A percentile compares a stretch with the other conserved stretches of the same genome.
Evolutionary conservation across 805 yeast genomes (phyloP).

Genomic region (Saccharomycopsis babjevae): DNA sequence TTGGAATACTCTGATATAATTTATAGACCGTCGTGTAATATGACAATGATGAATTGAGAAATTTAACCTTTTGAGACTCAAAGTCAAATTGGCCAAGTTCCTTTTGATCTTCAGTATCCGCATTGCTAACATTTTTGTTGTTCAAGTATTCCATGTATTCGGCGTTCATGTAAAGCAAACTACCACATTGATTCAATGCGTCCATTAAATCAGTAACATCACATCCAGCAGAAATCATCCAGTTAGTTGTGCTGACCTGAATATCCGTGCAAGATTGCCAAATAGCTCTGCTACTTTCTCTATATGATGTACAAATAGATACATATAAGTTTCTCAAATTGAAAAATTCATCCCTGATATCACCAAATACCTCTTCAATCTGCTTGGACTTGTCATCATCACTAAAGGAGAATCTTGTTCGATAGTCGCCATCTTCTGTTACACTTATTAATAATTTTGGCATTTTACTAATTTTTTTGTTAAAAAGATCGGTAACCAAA

Average conservation of each 20-base stretch:
- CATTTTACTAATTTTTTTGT: neutral
- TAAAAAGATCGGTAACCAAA: neutral
- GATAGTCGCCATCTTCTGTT: neutral
- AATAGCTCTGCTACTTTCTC: conserved; percentile 45
- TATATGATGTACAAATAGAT: conserved; percentile 44
- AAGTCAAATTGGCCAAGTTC: neutral
- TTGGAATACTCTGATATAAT: neutral
- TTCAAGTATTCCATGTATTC: conserved; percentile 50
- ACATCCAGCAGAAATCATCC: conserved; percentile 67
- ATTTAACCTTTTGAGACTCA: neutral
- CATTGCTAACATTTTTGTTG: conserved; percentile 24
- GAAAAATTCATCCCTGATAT: conserved; percentile 69
- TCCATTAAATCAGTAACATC: conserved; percentile 53
- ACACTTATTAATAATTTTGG: conserved; percentile 1
- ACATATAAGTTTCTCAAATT: conserved; percentile 67
- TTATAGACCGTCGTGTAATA: neutral
- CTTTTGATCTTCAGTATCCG: neutral
- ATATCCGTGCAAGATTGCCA: conserved; percentile 47
- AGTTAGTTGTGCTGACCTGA: conserved; percentile 52
- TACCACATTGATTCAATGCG: conserved; percentile 61
- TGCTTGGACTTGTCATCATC: neutral
- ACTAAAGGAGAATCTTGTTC: neutral
- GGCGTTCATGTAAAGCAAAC: conserved; percentile 56
- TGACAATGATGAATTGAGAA: neutral
- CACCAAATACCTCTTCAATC: conserved; percentile 21